Percentiles rank a stretch among this genome's conserved stretches.
Conservation (phyloP, 176 grass and related monocot species). For the Saccharum spontaneum region DNA sequence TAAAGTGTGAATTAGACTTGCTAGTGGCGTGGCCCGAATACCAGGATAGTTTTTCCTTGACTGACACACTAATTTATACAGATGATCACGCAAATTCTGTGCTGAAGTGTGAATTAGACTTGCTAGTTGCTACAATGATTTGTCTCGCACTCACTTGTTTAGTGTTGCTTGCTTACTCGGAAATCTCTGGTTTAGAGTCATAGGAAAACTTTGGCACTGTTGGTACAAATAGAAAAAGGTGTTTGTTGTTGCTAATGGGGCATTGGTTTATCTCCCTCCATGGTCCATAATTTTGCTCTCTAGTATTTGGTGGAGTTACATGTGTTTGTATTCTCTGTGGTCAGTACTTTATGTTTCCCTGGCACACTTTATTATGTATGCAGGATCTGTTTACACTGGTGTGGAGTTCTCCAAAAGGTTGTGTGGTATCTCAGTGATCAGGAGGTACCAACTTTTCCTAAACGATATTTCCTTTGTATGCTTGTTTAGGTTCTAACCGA, state of each 20-base stretch:
- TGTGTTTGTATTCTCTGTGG: conserved; percentile 27
- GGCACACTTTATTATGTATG: conserved; percentile 20
- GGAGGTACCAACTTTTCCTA: conserved; percentile 63
- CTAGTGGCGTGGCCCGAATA: neutral
- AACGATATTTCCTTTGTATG: conserved; percentile 4
- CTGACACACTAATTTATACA: neutral
- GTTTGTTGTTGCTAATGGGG: neutral
- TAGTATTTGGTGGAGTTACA: conserved; percentile 9
- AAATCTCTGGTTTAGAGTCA: conserved; percentile 14
- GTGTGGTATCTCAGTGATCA: conserved; percentile 97
- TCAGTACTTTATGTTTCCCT: conserved; percentile 29
- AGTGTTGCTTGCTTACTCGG: neutral
- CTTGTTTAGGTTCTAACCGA: neutral
- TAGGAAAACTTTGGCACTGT: neutral
- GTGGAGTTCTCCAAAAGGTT: conserved; percentile 97
- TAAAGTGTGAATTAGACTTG: neutral
- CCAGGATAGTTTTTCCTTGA: neutral
- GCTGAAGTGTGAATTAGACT: neutral
- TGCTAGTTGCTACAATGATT: neutral
- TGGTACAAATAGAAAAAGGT: neutral
- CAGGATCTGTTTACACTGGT: conserved; percentile 89
- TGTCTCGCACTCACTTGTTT: neutral
- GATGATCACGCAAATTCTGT: neutral
- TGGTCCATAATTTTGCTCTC: conserved; percentile 3
- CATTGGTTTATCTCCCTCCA: conserved; percentile 6